Evolutionary conservation across 768 basidiomycete genomes (phyloP), one percentile per base, ranked within the genome.

Genomic region (Collybiopsis luxurians): DNA sequence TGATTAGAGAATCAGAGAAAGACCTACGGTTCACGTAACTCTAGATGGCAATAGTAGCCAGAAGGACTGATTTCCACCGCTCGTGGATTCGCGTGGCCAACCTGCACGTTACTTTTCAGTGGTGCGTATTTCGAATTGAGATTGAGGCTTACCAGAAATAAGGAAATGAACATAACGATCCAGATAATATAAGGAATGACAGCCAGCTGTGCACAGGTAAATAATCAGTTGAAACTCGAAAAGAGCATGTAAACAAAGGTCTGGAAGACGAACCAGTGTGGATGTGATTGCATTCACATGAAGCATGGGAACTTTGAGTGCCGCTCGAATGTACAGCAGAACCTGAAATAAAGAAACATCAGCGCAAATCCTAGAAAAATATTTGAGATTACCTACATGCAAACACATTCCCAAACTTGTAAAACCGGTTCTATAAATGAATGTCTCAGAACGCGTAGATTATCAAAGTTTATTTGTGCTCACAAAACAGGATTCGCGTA

Each of bases 401-500:
- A 36, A 23, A 38, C 49, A 50, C 49, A 50, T 50, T 13, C 30
- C 31, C 34, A 50, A 50, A 21, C 49, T 50, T 31, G 49, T 36
- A 12, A 50, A 50, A 12, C 49, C 49, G 17, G 49, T 50, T 21
- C 49, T 50, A n/a, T 1, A 30, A 3, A 28, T 9, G 13, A 27
- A 15, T 19, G 31, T 21, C 11, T 31, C 21, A 36, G n/a, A 24
- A 11, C 34, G 27, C 17, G 2, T 38, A 31, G 11, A 31, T 13
- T 23, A 13, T 38, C 3, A 38, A 6, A 21, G 34, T 10, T 6
- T 12, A 19, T 2, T 13, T 28, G 2, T 15, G 50, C 57, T 13
- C 21, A 60, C 59, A 60, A 47, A 15, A 56, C 57, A 23, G 61
- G 54, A n/a, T 61, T 63, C 27, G 67, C 61, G 40, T 70, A 70